Evolutionary conservation across 495 filamentous ascomycete species (phyloP).

Genomic region (Talaromyces stipitatus): DNA sequence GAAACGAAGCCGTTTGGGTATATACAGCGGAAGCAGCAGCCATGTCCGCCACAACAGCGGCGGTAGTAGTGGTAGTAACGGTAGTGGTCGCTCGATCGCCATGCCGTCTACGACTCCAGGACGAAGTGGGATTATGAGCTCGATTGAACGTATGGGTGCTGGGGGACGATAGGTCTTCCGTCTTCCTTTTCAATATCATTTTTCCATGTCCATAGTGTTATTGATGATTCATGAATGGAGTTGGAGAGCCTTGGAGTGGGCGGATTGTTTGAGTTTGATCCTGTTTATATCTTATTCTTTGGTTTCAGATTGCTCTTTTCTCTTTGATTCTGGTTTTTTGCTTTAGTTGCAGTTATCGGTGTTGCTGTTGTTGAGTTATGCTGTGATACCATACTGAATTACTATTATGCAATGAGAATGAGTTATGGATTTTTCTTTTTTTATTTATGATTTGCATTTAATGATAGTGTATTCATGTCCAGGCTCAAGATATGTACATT

Average conservation of each 20-base stretch:
- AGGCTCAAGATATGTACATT: background rate
- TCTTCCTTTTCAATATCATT: background rate
- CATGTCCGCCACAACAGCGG: conserved; percentile 26
- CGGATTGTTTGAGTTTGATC: background rate
- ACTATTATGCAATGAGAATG: background rate
- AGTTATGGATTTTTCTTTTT: background rate
- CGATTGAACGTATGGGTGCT: conserved; percentile 62
- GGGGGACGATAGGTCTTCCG: conserved; percentile 13
- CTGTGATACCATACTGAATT: background rate
- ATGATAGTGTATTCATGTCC: too few species aligned
- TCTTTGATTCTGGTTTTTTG: background rate
- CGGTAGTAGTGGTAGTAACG: conserved; percentile 21
- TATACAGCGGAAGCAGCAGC: conserved; percentile 8
- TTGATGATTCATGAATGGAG: background rate
- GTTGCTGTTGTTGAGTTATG: background rate
- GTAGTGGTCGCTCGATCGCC: conserved; percentile 36
- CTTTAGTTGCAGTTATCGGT: background rate
- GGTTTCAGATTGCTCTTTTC: background rate
- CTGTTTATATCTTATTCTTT: background rate
- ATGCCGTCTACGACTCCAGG: conserved; percentile 29
- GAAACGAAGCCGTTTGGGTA: conserved; percentile 23
- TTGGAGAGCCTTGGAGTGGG: background rate
- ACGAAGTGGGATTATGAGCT: conserved; percentile 59
- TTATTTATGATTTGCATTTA: background rate
- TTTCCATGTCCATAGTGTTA: background rate